Percentiles rank a stretch among this genome's conserved stretches.
Conservation (phyloP, 148 eudicot species). For the Bassia scoparia region DNA sequence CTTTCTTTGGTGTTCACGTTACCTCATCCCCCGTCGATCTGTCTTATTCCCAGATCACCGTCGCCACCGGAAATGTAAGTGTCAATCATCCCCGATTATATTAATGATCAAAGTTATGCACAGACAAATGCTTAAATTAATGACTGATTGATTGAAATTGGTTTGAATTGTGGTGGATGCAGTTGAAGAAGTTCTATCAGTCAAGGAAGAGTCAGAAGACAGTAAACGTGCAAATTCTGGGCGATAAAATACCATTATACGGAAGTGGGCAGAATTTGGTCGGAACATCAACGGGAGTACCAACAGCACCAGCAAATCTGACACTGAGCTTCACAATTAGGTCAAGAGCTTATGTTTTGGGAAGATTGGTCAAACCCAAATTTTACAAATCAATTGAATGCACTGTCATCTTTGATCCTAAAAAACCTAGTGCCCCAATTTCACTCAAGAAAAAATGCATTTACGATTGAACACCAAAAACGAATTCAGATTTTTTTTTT, state of each 20-base stretch:
- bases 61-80: conserved; percentile 71
- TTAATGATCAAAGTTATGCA: too few species aligned
- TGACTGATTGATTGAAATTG: neutral
- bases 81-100: too few species aligned
- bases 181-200: conserved; percentile 73
- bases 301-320: conserved; percentile 55
- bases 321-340: conserved; percentile 48
- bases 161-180: conserved; percentile 15
- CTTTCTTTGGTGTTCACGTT: conserved; percentile 82
- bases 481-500: neutral
- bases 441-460: conserved; percentile 61
- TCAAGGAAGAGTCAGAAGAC: conserved; percentile 51
- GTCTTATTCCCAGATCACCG: conserved; percentile 47
- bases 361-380: conserved; percentile 72
- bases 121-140: too few species aligned
- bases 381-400: conserved; percentile 53
- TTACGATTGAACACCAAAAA: conserved; percentile 28
- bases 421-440: conserved; percentile 44
- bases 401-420: conserved; percentile 39
- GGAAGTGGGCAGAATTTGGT: conserved; percentile 70
- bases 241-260: conserved; percentile 64
- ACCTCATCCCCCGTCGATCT: conserved; percentile 61
- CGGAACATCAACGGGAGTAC: conserved; percentile 49
- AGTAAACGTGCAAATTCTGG: conserved; percentile 39
- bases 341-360: conserved; percentile 76